phyloP scores from a whole-genome alignment of 495 filamentous ascomycete species.

The Parachaetomium inaequale region DNA sequence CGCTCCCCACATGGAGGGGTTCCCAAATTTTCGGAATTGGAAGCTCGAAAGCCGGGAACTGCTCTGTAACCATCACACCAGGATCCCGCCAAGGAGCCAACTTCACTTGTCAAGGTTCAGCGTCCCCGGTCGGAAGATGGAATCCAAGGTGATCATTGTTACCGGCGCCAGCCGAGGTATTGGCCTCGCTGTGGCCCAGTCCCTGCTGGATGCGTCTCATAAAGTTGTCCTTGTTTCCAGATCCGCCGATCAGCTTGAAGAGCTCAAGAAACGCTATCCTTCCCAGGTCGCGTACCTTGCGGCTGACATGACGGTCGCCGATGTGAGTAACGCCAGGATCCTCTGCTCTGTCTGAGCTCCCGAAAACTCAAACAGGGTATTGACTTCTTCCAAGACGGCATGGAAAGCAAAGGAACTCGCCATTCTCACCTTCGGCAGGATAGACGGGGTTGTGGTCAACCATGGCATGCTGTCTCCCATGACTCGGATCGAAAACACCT shows the following conservation, averaged over 20 bases:
- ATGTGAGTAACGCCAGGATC: slow-evolving; percentile 36
- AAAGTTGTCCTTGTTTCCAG: slow-evolving; percentile 77
- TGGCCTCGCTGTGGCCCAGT: slow-evolving; percentile 71
- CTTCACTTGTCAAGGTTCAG: not conserved
- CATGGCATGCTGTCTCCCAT: slow-evolving; percentile 80
- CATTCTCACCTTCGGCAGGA: slow-evolving; percentile 58
- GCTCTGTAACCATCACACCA: not conserved
- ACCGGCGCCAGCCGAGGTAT: slow-evolving; percentile 75
- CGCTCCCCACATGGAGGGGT: slow-evolving; percentile 19
- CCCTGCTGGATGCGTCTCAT: slow-evolving; percentile 64
- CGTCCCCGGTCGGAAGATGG: slow-evolving; percentile 22
- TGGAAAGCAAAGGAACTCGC: slow-evolving; percentile 61
- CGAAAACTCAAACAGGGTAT: not conserved
- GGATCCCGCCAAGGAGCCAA: not conserved
- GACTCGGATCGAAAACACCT: slow-evolving; percentile 61
- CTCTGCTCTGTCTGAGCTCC: not conserved
- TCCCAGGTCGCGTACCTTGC: slow-evolving; percentile 66
- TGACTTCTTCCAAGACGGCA: slow-evolving; percentile 43
- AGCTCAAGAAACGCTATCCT: slow-evolving; percentile 61
- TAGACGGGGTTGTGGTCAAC: slow-evolving; percentile 85
- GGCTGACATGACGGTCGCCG: slow-evolving; percentile 69
- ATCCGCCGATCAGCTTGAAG: slow-evolving; percentile 59
- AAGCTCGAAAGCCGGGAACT: not conserved
- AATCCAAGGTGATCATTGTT: slow-evolving; percentile 60
- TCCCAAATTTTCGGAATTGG: not conserved